Percentiles rank a stretch among this genome's conserved stretches.
phyloP scores from a whole-genome alignment of 2,329 filamentous ascomycete genomes.

The Penicillium sp. region DNA sequence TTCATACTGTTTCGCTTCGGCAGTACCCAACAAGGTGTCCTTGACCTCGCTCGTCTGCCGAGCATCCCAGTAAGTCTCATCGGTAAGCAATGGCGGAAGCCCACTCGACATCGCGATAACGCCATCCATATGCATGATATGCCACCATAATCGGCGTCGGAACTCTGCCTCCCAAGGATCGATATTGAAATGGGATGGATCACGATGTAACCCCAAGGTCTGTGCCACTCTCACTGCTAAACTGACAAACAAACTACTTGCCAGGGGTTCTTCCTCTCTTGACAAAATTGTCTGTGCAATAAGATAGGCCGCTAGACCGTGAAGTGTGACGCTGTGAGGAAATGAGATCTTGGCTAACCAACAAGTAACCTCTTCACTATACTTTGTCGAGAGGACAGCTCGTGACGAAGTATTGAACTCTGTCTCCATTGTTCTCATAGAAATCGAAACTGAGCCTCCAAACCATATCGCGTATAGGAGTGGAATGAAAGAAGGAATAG shows the following conservation, averaged over 20 bases:
- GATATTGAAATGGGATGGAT: slow-evolving; percentile 49
- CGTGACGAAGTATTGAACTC: slow-evolving; percentile 40
- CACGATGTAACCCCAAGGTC: slow-evolving; percentile 49
- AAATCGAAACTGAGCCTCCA: slow-evolving; percentile 46
- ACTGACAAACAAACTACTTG: slow-evolving; percentile 49
- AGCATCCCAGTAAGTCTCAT: slow-evolving; percentile 51
- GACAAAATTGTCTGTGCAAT: slow-evolving; percentile 48
- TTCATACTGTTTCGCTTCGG: slow-evolving; percentile 34
- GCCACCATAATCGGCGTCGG: slow-evolving; percentile 49
- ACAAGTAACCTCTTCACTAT: slow-evolving; percentile 45
- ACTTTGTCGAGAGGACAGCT: slow-evolving; percentile 37
- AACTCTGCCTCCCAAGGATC: slow-evolving; percentile 45
- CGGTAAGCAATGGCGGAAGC: slow-evolving; percentile 47
- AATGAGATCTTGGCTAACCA: slow-evolving; percentile 46
- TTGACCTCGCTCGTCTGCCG: slow-evolving; percentile 48
- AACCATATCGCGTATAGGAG: slow-evolving; percentile 50
- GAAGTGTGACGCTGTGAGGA: slow-evolving; percentile 45
- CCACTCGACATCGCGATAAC: slow-evolving; percentile 51
- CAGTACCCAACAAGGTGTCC: slow-evolving; percentile 44
- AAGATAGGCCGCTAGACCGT: slow-evolving; percentile 48
- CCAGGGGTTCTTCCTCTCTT: slow-evolving; percentile 50
- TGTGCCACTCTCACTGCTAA: slow-evolving; percentile 49
- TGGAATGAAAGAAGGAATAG: slow-evolving; percentile 44
- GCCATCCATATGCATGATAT: slow-evolving; percentile 49
- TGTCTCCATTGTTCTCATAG: slow-evolving; percentile 41